Percentiles rank a stretch among this genome's conserved stretches.
phyloP scores from a whole-genome alignment of 495 filamentous ascomycete species.

The Penicillium pancosmium region DNA sequence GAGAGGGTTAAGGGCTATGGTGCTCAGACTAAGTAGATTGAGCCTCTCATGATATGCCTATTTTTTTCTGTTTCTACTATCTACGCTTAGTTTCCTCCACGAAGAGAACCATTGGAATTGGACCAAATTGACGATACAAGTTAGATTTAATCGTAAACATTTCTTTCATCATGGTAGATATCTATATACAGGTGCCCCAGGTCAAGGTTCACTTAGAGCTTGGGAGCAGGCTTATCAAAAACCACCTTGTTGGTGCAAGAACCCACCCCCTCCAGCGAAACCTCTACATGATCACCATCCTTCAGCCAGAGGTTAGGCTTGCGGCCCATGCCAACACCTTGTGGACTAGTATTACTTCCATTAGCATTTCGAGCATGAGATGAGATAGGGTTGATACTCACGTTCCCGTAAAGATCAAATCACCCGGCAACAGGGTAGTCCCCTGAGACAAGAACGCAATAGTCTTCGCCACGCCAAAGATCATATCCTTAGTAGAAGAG shows the following conservation, averaged over 20 bases:
- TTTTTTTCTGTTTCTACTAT: conserved; percentile 13
- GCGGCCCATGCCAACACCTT: conserved; percentile 78
- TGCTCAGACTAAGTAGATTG: conserved; percentile 59
- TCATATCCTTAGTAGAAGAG: conserved; percentile 77
- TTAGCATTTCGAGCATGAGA: no score
- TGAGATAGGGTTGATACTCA: conserved; percentile 42
- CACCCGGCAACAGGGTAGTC: conserved; percentile 76
- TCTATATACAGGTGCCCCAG: neutral
- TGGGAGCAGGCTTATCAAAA: conserved; percentile 59
- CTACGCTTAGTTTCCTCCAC: conserved; percentile 8
- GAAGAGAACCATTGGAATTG: conserved; percentile 12
- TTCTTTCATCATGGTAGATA: conserved; percentile 8
- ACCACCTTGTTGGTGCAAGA: conserved; percentile 73
- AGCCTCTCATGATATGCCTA: neutral
- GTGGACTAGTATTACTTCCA: conserved; percentile 48
- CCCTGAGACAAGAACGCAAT: conserved; percentile 77
- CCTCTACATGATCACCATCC: conserved; percentile 78
- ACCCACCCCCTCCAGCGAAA: conserved; percentile 71
- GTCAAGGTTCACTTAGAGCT: conserved; percentile 38
- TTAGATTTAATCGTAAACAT: neutral
- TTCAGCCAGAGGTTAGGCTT: conserved; percentile 76
- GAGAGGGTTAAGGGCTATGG: conserved; percentile 82
- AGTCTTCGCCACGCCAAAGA: conserved; percentile 74
- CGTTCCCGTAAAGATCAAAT: conserved; percentile 86
- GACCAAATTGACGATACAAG: conserved; percentile 2